A percentile compares a stretch with the other conserved stretches of the same genome.
Evolutionary conservation across 2,329 filamentous ascomycete genomes (phyloP).

Genomic region (Verticillium nubilum): DNA sequence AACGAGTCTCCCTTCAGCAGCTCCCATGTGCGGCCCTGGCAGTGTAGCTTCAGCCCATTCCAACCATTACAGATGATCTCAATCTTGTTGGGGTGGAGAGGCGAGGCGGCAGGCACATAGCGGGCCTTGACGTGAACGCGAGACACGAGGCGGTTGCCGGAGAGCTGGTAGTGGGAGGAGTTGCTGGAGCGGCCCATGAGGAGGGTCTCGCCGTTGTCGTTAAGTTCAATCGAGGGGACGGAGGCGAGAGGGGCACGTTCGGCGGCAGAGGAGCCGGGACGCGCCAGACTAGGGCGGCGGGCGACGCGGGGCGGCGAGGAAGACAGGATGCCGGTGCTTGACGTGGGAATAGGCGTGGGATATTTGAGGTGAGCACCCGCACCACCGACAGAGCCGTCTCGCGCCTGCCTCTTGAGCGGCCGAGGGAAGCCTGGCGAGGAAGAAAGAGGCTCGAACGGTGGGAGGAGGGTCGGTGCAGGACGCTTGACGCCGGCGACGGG

Average conservation of each 20-base stretch:
- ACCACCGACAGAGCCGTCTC: slow-evolving; percentile 25
- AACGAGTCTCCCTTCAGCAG: slow-evolving; percentile 85
- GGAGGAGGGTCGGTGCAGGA: slow-evolving; percentile 63
- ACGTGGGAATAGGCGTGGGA: slow-evolving; percentile 90
- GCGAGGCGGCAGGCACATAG: slow-evolving; percentile 66
- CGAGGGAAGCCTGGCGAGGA: slow-evolving; percentile 70
- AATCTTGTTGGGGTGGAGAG: slow-evolving; percentile 68
- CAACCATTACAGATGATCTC: slow-evolving; percentile 90
- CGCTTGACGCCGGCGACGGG: slow-evolving; percentile 50
- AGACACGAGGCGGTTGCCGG: slow-evolving; percentile 86
- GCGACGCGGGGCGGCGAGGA: slow-evolving; percentile 67
- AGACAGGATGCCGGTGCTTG: slow-evolving; percentile 84
- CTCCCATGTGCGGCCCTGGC: slow-evolving; percentile 81
- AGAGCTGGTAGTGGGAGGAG: slow-evolving; percentile 92
- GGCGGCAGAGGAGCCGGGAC: slow-evolving; percentile 50
- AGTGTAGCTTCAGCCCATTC: slow-evolving; percentile 93
- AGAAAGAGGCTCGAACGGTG: slow-evolving; percentile 74
- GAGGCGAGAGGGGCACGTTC: slow-evolving; percentile 79
- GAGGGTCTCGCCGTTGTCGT: slow-evolving; percentile 73
- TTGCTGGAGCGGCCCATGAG: slow-evolving; percentile 91
- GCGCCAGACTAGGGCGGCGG: slow-evolving; percentile 28
- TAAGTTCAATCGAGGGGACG: slow-evolving; percentile 77
- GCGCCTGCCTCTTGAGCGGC: slow-evolving; percentile 61
- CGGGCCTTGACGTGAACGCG: slow-evolving; percentile 86
- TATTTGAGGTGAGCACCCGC: slow-evolving; percentile 61